These are phyloP conservation scores for Panellus pusillus DNA, from an alignment of 768 basidiomycete genomes.

Conservation along the genomic window DNA sequence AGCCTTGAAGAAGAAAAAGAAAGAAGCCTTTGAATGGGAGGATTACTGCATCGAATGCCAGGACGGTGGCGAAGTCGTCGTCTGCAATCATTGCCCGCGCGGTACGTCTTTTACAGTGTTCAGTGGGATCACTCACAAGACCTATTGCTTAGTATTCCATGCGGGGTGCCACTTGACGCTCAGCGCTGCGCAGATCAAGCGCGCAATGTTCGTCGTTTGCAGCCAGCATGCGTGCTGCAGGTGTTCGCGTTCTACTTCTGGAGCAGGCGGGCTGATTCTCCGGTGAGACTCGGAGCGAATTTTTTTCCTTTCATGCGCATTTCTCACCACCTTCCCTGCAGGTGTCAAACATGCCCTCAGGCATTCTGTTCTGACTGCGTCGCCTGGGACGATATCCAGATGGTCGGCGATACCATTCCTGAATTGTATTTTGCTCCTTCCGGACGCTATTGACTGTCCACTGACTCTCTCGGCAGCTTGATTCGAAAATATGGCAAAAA, in stretches of 20 bases:
- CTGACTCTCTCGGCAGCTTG: slow-evolving; percentile 29
- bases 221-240: slow-evolving; percentile 50
- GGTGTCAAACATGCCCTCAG: slow-evolving; percentile 59
- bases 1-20: slow-evolving; percentile 30
- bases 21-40: slow-evolving; percentile 46
- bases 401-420: slow-evolving; percentile 55
- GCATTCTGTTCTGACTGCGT: slow-evolving; percentile 67
- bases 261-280: slow-evolving; percentile 60
- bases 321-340: slow-evolving; percentile 20
- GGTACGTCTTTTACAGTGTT: slow-evolving; percentile 31
- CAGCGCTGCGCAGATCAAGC: slow-evolving; percentile 27
- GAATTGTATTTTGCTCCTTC: slow-evolving; percentile 47
- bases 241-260: slow-evolving; percentile 44
- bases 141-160: slow-evolving; percentile 48
- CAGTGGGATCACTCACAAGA: not conserved
- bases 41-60: slow-evolving; percentile 61
- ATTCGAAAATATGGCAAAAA: slow-evolving; percentile 40
- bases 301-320: not conserved
- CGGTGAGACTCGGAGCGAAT: slow-evolving; percentile 33
- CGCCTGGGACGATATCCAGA: slow-evolving; percentile 46
- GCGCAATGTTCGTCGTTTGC: slow-evolving; percentile 30
- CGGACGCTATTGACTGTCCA: not conserved
- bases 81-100: slow-evolving; percentile 54
- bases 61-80: slow-evolving; percentile 55
- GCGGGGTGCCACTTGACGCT: slow-evolving; percentile 40